Conservation (phyloP, 2,329 filamentous ascomycete genomes). For the Geosmithia flava region DNA sequence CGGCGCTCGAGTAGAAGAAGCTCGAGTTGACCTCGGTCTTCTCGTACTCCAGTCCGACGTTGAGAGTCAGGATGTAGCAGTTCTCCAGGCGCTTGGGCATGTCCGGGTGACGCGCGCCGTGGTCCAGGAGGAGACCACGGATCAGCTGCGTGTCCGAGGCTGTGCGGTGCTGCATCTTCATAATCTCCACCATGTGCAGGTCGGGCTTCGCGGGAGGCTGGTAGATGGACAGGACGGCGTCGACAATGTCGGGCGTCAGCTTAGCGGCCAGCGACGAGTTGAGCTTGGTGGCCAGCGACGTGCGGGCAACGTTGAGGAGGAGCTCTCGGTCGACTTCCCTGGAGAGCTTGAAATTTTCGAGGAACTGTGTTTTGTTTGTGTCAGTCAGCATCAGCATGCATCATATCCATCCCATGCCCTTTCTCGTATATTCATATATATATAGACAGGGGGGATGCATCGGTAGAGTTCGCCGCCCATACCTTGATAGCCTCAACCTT, state of each 20-base stretch:
- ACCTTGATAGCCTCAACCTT: slow-evolving; percentile 88
- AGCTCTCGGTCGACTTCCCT: slow-evolving; percentile 88
- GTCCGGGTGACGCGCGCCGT: slow-evolving; percentile 91
- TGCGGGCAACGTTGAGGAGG: slow-evolving; percentile 82
- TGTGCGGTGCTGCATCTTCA: slow-evolving; percentile 99
- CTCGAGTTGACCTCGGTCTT: slow-evolving; percentile 98
- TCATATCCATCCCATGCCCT: too few relatives aligned
- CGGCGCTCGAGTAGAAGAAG: slow-evolving; percentile 96
- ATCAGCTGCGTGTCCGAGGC: slow-evolving; percentile 95
- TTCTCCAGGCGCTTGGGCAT: slow-evolving; percentile 97
- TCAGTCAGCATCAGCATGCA: too few relatives aligned
- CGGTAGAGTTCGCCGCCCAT: too few relatives aligned
- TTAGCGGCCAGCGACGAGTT: slow-evolving; percentile 80
- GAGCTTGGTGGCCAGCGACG: slow-evolving; percentile 90
- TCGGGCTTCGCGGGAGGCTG: slow-evolving; percentile 83
- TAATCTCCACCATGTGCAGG: slow-evolving; percentile 98
- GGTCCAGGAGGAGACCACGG: slow-evolving; percentile 81
- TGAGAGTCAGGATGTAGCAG: slow-evolving; percentile 86
- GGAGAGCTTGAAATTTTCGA: slow-evolving; percentile 84
- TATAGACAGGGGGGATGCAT: background rate
- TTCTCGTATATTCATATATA: too few relatives aligned
- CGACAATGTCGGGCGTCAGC: slow-evolving; percentile 89
- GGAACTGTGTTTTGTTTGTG: slow-evolving; percentile 47
- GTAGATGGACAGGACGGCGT: slow-evolving; percentile 92
- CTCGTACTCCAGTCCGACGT: slow-evolving; percentile 96